Percentiles rank a stretch among this genome's conserved stretches.
Conservation (phyloP, 352 stramenopile genomes). For the Poterioochromonas sp. region DNA sequence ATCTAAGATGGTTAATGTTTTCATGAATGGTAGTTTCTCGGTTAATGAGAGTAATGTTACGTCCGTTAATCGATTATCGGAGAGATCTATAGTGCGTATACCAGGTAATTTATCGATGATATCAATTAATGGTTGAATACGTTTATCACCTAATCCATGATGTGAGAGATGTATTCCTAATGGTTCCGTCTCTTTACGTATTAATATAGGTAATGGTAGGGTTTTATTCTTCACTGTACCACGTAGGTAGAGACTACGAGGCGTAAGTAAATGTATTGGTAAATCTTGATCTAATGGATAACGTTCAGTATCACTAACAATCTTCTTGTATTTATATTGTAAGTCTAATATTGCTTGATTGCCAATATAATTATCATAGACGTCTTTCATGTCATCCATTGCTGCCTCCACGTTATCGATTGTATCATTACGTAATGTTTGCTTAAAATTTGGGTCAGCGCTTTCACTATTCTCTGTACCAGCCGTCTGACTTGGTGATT, state of each 20-base stretch:
- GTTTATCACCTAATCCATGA: slow-evolving; percentile 37
- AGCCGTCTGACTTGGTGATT: no score
- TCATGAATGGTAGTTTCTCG: slow-evolving; percentile 58
- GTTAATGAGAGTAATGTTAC: slow-evolving; percentile 57
- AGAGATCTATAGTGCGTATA: slow-evolving; percentile 62
- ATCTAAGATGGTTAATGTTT: slow-evolving; percentile 59
- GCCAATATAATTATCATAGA: background rate
- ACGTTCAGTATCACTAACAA: background rate
- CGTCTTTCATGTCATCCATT: no score
- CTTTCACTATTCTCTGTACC: no score
- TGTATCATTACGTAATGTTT: no score
- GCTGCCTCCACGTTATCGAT: no score
- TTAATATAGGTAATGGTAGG: slow-evolving; percentile 37
- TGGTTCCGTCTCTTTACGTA: slow-evolving; percentile 28
- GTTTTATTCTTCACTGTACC: slow-evolving; percentile 3
- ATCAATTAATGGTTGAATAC: slow-evolving; percentile 32
- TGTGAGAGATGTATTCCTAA: slow-evolving; percentile 35
- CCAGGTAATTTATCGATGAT: slow-evolving; percentile 58
- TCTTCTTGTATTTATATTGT: background rate
- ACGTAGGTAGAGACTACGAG: background rate
- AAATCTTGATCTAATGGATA: background rate
- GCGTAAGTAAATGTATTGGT: background rate
- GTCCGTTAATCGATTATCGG: slow-evolving; percentile 68
- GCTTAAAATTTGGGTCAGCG: no score
- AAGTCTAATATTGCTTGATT: background rate